Conservation (phyloP, 305 asterid species). For the Fraxinus floribunda region DNA sequence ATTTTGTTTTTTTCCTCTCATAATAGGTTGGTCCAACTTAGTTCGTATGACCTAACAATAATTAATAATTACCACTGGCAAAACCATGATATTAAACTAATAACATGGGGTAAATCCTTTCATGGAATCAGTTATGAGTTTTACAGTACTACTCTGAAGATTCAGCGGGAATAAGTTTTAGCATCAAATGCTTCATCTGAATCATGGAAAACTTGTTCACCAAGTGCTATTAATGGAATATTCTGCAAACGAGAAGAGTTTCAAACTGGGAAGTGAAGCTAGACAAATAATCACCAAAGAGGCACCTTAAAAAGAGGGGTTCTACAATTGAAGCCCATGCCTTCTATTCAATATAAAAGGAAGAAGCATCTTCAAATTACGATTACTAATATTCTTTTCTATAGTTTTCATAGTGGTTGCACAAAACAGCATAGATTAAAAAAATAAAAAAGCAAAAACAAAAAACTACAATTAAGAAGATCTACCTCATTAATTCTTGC, state of each 20-base stretch:
- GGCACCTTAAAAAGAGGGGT: not conserved
- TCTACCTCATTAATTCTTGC: constrained; percentile 74
- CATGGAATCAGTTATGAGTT: not conserved
- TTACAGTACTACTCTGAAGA: not conserved
- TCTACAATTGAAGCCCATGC: not conserved
- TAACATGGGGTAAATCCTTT: not conserved
- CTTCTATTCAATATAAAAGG: not conserved
- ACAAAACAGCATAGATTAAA: constrained; percentile 2
- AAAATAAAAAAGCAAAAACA: not conserved
- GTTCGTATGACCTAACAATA: not conserved
- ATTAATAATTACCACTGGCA: not conserved
- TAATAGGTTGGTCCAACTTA: not conserved
- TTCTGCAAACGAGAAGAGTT: not conserved
- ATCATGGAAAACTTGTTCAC: not conserved
- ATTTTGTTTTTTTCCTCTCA: not conserved
- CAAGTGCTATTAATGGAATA: not conserved
- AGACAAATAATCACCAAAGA: not conserved
- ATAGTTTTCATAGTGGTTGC: not conserved
- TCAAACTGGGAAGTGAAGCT: not conserved
- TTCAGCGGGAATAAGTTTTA: not conserved
- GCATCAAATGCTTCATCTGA: not conserved
- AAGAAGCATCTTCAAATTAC: not conserved
- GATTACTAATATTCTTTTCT: not conserved
- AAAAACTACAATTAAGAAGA: not conserved
- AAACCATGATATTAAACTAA: not conserved